A percentile compares a stretch with the other conserved stretches of the same genome.
These are phyloP conservation scores for Talaromyces liani DNA, from an alignment of 495 filamentous ascomycete genomes.

Conservation along the genomic window DNA sequence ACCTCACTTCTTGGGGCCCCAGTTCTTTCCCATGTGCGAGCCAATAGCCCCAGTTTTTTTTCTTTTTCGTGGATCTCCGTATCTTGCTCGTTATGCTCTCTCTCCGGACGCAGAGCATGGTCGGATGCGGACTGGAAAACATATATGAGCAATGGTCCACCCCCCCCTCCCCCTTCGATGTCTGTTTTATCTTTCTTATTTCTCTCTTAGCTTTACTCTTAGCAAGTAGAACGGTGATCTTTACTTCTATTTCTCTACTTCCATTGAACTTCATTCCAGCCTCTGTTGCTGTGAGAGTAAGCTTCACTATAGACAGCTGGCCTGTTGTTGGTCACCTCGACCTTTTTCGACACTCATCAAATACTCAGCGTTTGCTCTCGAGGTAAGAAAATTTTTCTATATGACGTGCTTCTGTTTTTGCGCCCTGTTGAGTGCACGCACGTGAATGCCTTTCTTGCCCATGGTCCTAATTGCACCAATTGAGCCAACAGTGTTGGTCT, in stretches of 20 bases:
- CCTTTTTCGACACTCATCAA: not conserved
- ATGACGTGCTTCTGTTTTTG: not conserved
- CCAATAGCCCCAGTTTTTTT: not conserved
- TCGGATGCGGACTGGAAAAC: not conserved
- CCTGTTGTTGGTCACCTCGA: not conserved
- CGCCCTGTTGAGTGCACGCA: not conserved
- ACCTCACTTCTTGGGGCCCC: not conserved
- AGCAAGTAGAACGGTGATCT: not conserved
- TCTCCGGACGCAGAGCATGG: not conserved
- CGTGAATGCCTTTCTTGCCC: not conserved
- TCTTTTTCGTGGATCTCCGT: not conserved
- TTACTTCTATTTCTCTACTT: not conserved
- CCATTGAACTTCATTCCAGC: not conserved
- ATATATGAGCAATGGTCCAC: not conserved
- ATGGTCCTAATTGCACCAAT: not conserved
- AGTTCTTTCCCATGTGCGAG: not conserved
- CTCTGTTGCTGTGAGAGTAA: conserved; percentile 4
- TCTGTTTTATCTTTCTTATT: not conserved
- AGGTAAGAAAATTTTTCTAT: not conserved
- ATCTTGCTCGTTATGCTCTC: not conserved
- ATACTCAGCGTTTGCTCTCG: not conserved
- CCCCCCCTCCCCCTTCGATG: not conserved
- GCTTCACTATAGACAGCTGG: not conserved
- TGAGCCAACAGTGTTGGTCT: not conserved
- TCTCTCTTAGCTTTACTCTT: not conserved